These are phyloP conservation scores for Obba rivulosa DNA, from an alignment of 768 basidiomycete genomes.

Conservation along the genomic window DNA sequence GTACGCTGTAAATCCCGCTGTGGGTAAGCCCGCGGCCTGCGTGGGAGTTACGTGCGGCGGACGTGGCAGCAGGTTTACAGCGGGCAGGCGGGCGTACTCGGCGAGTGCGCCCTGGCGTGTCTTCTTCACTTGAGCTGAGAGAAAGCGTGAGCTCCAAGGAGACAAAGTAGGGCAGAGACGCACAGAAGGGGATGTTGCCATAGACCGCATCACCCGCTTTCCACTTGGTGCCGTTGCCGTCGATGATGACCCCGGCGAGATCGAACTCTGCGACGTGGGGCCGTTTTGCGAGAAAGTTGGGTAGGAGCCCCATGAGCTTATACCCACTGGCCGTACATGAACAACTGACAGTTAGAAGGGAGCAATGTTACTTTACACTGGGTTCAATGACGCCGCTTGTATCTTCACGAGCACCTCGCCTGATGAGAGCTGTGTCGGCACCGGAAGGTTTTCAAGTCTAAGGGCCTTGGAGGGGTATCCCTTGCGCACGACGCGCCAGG, in stretches of 20 bases:
- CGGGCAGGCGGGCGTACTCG: constrained; percentile 47
- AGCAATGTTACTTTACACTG: constrained; percentile 55
- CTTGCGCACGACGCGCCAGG: constrained; percentile 23
- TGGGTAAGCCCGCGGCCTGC: constrained; percentile 55
- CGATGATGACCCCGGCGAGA: constrained; percentile 56
- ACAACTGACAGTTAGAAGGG: not conserved
- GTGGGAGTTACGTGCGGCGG: constrained; percentile 47
- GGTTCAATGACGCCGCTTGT: constrained; percentile 59
- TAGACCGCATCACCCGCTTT: constrained; percentile 58
- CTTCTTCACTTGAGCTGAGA: constrained; percentile 1
- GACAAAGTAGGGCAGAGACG: constrained; percentile 9
- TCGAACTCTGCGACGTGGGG: constrained; percentile 59
- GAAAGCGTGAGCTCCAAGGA: not conserved
- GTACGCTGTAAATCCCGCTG: constrained; percentile 55
- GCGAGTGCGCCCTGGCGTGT: constrained; percentile 51
- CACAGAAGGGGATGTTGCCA: constrained; percentile 43
- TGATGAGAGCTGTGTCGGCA: constrained; percentile 27
- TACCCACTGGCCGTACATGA: constrained; percentile 40
- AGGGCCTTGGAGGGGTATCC: constrained; percentile 28
- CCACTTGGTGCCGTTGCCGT: constrained; percentile 48
- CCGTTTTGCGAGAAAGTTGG: constrained; percentile 39
- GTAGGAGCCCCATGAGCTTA: constrained; percentile 48
- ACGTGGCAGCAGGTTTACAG: constrained; percentile 33
- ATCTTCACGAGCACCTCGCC: constrained; percentile 49
- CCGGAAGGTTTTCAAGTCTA: constrained; percentile 21